phyloP scores from a whole-genome alignment of 1,139 yeast species.

The Yamadazyma blattariae region DNA sequence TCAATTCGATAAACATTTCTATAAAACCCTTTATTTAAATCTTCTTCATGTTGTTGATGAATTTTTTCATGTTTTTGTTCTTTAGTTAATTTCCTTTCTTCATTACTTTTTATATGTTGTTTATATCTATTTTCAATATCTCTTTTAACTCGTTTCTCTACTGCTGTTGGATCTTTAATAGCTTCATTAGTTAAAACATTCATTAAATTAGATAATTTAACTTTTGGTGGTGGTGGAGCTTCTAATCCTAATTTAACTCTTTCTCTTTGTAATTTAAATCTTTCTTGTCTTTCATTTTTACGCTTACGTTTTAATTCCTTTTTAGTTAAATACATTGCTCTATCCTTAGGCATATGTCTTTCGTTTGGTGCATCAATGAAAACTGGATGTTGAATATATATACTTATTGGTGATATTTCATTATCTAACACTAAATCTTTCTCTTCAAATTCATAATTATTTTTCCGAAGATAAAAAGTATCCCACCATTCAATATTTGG shows the following conservation, averaged over 20 bases:
- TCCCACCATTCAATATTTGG: slow-evolving; percentile 88
- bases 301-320: slow-evolving; percentile 74
- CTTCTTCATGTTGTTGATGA: slow-evolving; percentile 44
- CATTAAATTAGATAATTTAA: slow-evolving; percentile 79
- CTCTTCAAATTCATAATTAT: slow-evolving; percentile 23
- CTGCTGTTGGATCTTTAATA: slow-evolving; percentile 85
- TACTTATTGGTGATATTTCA: slow-evolving; percentile 51
- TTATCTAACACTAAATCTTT: slow-evolving; percentile 25
- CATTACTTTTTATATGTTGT: slow-evolving; percentile 63
- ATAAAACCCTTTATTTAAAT: slow-evolving; percentile 44
- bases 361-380: slow-evolving; percentile 61
- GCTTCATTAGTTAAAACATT: slow-evolving; percentile 83
- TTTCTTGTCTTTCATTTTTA: slow-evolving; percentile 63
- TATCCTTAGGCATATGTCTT: slow-evolving; percentile 29
- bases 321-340: slow-evolving; percentile 66
- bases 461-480: slow-evolving; percentile 38
- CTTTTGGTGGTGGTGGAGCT: slow-evolving; percentile 89
- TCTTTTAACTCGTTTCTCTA: slow-evolving; percentile 66
- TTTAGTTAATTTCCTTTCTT: slow-evolving; percentile 55
- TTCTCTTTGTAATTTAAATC: slow-evolving; percentile 71
- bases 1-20: slow-evolving; percentile 61
- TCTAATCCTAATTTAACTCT: slow-evolving; percentile 76
- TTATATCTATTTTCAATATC: slow-evolving; percentile 65
- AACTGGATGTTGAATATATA: slow-evolving; percentile 79
- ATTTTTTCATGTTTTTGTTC: slow-evolving; percentile 55